These are phyloP conservation scores for Candida fluviatilis DNA, from an alignment of 805 yeast species.

Conservation along the genomic window DNA sequence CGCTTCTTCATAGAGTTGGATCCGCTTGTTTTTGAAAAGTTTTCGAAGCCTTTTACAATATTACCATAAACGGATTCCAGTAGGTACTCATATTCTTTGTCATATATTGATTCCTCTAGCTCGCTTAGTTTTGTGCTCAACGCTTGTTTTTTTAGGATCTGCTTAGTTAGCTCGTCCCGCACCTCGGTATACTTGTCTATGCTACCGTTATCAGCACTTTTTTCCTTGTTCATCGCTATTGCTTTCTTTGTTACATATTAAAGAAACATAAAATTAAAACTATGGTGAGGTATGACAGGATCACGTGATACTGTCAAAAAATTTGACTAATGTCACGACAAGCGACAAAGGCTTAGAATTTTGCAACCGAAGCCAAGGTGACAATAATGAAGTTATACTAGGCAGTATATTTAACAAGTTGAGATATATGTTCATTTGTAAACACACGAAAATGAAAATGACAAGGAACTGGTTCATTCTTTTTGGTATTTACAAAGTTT, in stretches of 20 bases:
- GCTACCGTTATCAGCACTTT: constrained; percentile 1
- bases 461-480: no score
- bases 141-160: constrained; percentile 55
- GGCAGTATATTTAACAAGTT: no score
- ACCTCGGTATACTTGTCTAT: constrained; percentile 58
- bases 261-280: no score
- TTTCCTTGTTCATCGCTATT: neutral
- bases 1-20: constrained; percentile 39
- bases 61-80: constrained; percentile 72
- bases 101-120: constrained; percentile 76
- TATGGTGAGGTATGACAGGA: neutral
- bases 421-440: no score
- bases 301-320: neutral
- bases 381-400: no score
- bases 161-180: constrained; percentile 61
- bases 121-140: constrained; percentile 60
- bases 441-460: no score
- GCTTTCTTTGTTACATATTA: neutral
- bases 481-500: no score
- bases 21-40: constrained; percentile 50
- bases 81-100: constrained; percentile 72
- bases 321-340: no score
- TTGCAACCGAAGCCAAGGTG: no score
- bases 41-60: constrained; percentile 88
- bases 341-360: no score